Conservation (phyloP, 768 basidiomycete species). For the Grammothele lineata region DNA sequence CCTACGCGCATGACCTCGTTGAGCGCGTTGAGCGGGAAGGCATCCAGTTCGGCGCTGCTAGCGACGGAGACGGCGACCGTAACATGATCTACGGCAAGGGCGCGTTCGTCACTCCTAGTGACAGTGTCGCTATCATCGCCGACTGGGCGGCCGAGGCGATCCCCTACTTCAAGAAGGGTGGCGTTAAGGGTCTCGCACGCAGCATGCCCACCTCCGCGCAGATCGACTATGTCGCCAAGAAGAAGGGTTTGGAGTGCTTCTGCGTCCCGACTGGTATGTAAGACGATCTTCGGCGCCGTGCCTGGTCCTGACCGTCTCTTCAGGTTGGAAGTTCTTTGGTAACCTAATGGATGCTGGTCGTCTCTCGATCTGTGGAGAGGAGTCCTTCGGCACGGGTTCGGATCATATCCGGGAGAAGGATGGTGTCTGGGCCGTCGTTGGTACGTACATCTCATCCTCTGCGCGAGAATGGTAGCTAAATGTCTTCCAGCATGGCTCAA, state of each 20-base stretch:
- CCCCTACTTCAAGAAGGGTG: slow-evolving; percentile 87
- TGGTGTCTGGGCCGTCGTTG: slow-evolving; percentile 95
- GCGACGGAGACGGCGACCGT: slow-evolving; percentile 95
- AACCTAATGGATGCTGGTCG: slow-evolving; percentile 99
- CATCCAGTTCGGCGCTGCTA: slow-evolving; percentile 93
- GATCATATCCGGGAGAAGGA: slow-evolving; percentile 99
- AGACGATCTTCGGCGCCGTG: background rate
- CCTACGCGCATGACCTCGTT: slow-evolving; percentile 93
- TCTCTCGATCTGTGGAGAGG: slow-evolving; percentile 97
- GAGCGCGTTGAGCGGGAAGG: slow-evolving; percentile 82
- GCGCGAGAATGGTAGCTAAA: background rate
- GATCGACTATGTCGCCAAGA: slow-evolving; percentile 93
- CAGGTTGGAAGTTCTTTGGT: slow-evolving; percentile 99
- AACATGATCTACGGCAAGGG: slow-evolving; percentile 99
- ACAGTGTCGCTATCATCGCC: slow-evolving; percentile 98
- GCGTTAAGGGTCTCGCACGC: slow-evolving; percentile 92
- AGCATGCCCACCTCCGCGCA: slow-evolving; percentile 98
- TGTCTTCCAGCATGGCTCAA: slow-evolving; percentile 84
- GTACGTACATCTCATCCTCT: slow-evolving; percentile 41
- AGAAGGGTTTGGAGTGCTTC: slow-evolving; percentile 87
- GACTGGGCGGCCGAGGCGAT: slow-evolving; percentile 87
- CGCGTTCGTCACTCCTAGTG: slow-evolving; percentile 96
- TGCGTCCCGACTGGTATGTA: slow-evolving; percentile 91
- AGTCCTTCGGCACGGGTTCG: slow-evolving; percentile 99
- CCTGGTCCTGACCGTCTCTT: background rate